Base-by-base conservation (phyloP, 208 protist genomes). In the Crithidia expoeki region DNA sequence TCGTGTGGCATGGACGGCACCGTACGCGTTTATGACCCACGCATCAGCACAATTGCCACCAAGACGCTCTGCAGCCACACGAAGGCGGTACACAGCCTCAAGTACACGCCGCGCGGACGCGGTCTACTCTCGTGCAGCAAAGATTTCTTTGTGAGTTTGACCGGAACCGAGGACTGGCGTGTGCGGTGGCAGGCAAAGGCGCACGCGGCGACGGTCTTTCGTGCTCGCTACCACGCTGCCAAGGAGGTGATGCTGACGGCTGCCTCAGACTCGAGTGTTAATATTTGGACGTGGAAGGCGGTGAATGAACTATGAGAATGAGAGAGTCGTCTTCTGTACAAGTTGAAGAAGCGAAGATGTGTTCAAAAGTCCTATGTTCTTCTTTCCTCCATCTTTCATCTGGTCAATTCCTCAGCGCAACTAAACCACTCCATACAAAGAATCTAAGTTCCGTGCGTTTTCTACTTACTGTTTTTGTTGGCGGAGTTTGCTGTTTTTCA, bases 1-100 rank as follows among this genome's bases (percentile, higher is more conserved):
- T 79, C 84, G 27, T 68, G 68, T 38, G 86, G 90, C n/a, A 92
- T 92, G 62, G 90, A 95, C 80, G 57, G 27, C 50, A 83, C 74
- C 21, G 62, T 90, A 21, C 75, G 69, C 14, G 63, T 94, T 30
- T 95, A 88, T 81, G 90, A 95, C 61, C 58, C 83, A 10, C 80
- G 90, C 21, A 56, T 64, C 3, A 50, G 80, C 25, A 62, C 34
- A 0, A 42, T 33, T 3, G 75, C 84, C 2, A 1, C 83, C 27
- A 6, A 68, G 32, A 71, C 68, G 14, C 50, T 88, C 28, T 64
- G 49, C 36, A 69, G 81, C 42, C 87, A 93, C 78, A 59, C 34
- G 2, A 60, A 50, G n/a, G 63, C 80, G 12, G 83, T 95, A 30
- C 90, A 95, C 69, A 75, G 74, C 52, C 71, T 80, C 38, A 51